Evolutionary conservation across 176 grass and related monocot species (phyloP).

Genomic region (Carex littledalei): DNA sequence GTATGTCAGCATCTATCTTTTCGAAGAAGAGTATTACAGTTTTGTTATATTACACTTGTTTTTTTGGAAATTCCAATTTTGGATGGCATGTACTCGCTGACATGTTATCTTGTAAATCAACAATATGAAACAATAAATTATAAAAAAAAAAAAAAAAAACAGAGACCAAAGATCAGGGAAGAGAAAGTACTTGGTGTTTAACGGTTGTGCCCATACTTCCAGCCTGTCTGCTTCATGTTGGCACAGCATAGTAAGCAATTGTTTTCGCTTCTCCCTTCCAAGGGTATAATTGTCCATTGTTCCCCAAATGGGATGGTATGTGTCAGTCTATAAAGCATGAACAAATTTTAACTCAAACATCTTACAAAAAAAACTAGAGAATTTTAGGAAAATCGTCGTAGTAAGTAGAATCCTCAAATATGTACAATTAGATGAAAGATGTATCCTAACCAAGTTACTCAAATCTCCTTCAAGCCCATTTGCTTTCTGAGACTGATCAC

Average conservation of each 20-base stretch:
- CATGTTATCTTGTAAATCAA: constrained; percentile 4
- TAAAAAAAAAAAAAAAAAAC: neutral
- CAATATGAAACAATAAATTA: neutral
- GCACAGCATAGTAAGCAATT: constrained; percentile 80
- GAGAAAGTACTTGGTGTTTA: constrained; percentile 80
- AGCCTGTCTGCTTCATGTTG: constrained; percentile 95
- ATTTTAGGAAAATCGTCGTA: constrained; percentile 1
- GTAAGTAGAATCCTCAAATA: neutral
- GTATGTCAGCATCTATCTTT: neutral
- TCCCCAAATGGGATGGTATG: constrained; percentile 87
- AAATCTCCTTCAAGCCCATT: constrained; percentile 60
- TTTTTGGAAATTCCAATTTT: neutral
- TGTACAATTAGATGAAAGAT: neutral
- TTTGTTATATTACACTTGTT: neutral
- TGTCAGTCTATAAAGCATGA: constrained; percentile 49
- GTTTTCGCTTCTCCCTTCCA: constrained; percentile 76
- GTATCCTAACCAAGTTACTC: constrained; percentile 50
- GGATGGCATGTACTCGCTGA: neutral
- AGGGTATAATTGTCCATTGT: constrained; percentile 64
- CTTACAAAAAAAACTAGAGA: constrained; percentile 16
- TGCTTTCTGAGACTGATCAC: constrained; percentile 54
- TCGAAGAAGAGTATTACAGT: neutral
- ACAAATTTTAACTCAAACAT: constrained; percentile 7
- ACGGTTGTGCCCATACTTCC: constrained; percentile 95
- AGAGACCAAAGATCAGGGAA: constrained; percentile 16